Conservation (phyloP, 305 asterid species). For the Fraxinus platypoda region DNA sequence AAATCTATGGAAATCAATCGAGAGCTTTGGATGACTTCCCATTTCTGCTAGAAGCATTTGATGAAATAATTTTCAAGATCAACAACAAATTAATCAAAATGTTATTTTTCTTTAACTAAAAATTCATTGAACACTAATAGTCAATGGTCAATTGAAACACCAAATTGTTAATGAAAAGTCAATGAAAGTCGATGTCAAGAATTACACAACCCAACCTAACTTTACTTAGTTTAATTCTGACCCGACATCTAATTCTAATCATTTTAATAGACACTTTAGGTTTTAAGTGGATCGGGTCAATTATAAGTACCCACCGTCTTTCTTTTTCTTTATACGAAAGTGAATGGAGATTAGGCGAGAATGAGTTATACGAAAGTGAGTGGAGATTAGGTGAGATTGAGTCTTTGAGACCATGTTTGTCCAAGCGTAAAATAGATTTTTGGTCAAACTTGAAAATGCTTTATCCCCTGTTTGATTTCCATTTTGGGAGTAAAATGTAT, state of each 20-base stretch:
- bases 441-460: too few relatives aligned
- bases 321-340: conserved; percentile 29
- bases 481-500: too few relatives aligned
- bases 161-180: conserved; percentile 19
- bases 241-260: conserved; percentile 21
- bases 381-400: neutral
- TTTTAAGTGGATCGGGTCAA: conserved; percentile 30
- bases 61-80: neutral
- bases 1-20: too few relatives aligned
- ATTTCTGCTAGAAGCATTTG: neutral
- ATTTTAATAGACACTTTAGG: neutral
- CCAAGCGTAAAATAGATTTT: neutral
- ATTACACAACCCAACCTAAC: neutral
- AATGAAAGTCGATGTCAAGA: conserved; percentile 15
- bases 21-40: neutral
- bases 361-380: neutral
- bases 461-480: too few relatives aligned
- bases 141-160: neutral
- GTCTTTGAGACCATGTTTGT: neutral
- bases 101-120: too few relatives aligned
- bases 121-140: neutral
- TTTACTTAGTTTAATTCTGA: conserved; percentile 19
- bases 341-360: conserved; percentile 28
- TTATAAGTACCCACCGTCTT: conserved; percentile 22
- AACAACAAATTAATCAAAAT: too few relatives aligned